Conservation (phyloP, 345 rosid genomes). For the Mallotus nudiflorus region DNA sequence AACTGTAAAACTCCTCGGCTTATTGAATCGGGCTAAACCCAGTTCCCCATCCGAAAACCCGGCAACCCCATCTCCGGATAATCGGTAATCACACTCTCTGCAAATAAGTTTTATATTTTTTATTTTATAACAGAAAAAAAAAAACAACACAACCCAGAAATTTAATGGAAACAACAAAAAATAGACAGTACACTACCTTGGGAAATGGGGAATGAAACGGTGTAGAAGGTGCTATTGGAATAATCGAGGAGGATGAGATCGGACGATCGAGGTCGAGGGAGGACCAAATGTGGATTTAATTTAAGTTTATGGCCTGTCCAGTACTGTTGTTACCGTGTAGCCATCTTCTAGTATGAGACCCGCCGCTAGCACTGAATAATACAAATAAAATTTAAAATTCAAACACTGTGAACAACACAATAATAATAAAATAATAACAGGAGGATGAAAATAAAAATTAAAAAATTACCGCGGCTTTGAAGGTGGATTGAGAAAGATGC, state of each 20-base stretch:
- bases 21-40: conserved; percentile 46
- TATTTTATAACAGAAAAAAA: neutral
- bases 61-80: conserved; percentile 46
- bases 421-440: too few species aligned
- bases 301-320: neutral
- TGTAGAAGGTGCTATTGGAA: neutral
- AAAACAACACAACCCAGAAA: neutral
- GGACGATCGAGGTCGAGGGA: neutral
- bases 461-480: neutral
- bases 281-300: neutral
- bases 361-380: neutral
- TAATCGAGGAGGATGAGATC: conserved; percentile 4
- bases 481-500: neutral
- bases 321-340: conserved; percentile 4
- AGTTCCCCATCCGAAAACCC: conserved; percentile 45
- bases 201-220: conserved; percentile 1
- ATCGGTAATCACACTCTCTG: conserved; percentile 45
- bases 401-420: too few species aligned
- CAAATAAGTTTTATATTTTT: too few species aligned
- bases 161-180: neutral
- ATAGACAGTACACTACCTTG: neutral
- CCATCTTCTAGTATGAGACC: conserved; percentile 5
- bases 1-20: conserved; percentile 51
- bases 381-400: neutral
- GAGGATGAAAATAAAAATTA: neutral